phyloP scores from a whole-genome alignment of 106 monocot species.

The Posidonia australis region DNA sequence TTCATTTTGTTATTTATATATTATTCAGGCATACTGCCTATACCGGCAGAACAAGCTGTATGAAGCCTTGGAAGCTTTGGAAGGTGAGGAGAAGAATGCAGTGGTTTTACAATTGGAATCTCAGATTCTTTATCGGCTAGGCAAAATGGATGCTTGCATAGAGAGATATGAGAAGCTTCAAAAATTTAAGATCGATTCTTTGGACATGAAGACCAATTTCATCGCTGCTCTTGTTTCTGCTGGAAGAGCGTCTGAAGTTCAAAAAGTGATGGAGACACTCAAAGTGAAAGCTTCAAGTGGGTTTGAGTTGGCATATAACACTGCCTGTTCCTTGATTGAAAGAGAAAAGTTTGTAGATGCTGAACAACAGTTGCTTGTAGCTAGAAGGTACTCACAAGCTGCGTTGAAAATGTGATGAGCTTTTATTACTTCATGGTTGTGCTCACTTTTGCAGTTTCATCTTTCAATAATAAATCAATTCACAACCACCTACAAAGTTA shows the following conservation, averaged over 20 bases:
- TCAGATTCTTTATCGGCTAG: conserved; percentile 81
- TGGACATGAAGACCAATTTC: conserved; percentile 76
- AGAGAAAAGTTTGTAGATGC: conserved; percentile 70
- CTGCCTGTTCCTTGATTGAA: conserved; percentile 80
- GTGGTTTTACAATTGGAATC: conserved; percentile 75
- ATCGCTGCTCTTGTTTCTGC: conserved; percentile 79
- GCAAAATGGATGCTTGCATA: conserved; percentile 75
- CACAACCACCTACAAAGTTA: neutral
- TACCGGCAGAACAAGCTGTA: conserved; percentile 87
- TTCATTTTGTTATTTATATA: no score
- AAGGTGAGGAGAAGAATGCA: conserved; percentile 48
- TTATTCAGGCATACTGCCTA: conserved; percentile 73
- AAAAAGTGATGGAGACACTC: conserved; percentile 64
- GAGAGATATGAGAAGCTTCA: conserved; percentile 78
- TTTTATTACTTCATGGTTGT: neutral
- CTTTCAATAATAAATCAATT: neutral
- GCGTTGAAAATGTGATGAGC: neutral
- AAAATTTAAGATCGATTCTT: conserved; percentile 75
- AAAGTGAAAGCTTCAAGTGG: conserved; percentile 72
- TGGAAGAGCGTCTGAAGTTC: conserved; percentile 70
- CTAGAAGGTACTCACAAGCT: conserved; percentile 53
- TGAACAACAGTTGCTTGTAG: conserved; percentile 70
- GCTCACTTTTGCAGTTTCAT: no score
- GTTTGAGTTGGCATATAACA: conserved; percentile 87
- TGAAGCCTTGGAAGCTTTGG: conserved; percentile 56